Conservation (phyloP, 2,329 filamentous ascomycete species). For the Verticillium tricorpus region DNA sequence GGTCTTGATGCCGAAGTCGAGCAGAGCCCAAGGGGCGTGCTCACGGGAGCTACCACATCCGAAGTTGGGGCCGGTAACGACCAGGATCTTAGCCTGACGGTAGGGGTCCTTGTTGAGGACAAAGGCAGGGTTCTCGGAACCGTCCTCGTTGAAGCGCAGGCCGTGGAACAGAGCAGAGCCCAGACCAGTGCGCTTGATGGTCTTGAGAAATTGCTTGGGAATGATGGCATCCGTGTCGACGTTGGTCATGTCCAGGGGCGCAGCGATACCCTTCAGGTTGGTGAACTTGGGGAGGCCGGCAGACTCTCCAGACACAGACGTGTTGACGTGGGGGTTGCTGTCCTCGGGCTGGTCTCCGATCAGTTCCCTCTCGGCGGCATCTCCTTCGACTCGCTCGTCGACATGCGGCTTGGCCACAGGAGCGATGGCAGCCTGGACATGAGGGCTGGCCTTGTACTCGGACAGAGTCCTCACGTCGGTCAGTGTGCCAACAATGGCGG, state of each 20-base stretch:
- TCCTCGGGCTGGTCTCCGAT: slow-evolving; percentile 60
- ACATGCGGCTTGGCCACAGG: slow-evolving; percentile 39
- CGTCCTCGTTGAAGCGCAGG: slow-evolving; percentile 72
- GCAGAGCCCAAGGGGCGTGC: slow-evolving; percentile 93
- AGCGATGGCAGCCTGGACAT: slow-evolving; percentile 53
- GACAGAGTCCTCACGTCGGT: slow-evolving; percentile 83
- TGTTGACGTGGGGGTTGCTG: slow-evolving; percentile 52
- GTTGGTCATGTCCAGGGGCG: slow-evolving; percentile 82
- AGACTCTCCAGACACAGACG: slow-evolving; percentile 27
- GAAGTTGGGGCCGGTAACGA: slow-evolving; percentile 90
- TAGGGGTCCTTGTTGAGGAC: slow-evolving; percentile 89
- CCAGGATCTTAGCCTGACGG: slow-evolving; percentile 78
- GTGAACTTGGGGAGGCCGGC: slow-evolving; percentile 79
- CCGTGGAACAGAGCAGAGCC: slow-evolving; percentile 83
- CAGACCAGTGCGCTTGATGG: slow-evolving; percentile 95
- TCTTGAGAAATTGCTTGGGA: slow-evolving; percentile 98
- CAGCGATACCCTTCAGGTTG: slow-evolving; percentile 79
- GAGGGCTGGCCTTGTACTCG: slow-evolving; percentile 51
- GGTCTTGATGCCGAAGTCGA: slow-evolving; percentile 94
- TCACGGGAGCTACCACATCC: slow-evolving; percentile 90
- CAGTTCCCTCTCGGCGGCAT: slow-evolving; percentile 48
- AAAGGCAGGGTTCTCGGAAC: slow-evolving; percentile 73
- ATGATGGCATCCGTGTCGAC: slow-evolving; percentile 99
- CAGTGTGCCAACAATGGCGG: slow-evolving; percentile 84
- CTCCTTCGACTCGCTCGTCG: slow-evolving; percentile 47